phyloP scores from a whole-genome alignment of 2,329 filamentous ascomycete species.

The Sphaerulina musiva region DNA sequence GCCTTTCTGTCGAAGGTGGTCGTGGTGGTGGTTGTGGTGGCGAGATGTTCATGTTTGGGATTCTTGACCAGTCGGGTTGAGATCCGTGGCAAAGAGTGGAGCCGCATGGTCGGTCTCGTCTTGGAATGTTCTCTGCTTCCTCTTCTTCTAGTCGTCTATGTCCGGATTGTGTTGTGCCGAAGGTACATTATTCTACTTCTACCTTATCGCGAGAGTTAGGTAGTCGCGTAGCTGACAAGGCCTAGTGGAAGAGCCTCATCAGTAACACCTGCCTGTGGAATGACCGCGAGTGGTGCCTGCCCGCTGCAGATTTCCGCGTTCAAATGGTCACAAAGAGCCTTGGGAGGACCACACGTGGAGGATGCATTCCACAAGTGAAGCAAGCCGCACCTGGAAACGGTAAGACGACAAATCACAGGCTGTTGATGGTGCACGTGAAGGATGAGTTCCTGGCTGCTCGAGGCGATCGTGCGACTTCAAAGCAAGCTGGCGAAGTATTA shows the following conservation, averaged over 20 bases:
- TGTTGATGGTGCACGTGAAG: not conserved
- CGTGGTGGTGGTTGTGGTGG: not conserved
- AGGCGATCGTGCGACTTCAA: not conserved
- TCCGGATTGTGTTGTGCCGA: not conserved
- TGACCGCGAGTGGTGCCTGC: not conserved
- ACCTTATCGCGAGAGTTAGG: not conserved
- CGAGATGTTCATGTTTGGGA: not conserved
- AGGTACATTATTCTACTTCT: not conserved
- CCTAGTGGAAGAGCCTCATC: not conserved
- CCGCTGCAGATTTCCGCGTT: not conserved
- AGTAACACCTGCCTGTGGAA: not conserved
- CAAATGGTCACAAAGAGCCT: constrained; percentile 1
- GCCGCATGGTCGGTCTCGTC: not conserved
- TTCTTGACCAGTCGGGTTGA: not conserved
- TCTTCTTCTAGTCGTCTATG: too few relatives aligned
- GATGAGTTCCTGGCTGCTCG: not conserved
- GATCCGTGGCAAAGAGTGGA: not conserved
- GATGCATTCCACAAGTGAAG: not conserved
- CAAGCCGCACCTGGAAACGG: not conserved
- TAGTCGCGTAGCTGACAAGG: not conserved
- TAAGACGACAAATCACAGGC: not conserved
- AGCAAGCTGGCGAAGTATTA: not conserved
- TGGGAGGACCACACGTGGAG: not conserved
- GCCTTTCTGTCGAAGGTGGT: not conserved
- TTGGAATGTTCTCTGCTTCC: not conserved